Conservation (phyloP, 2,329 filamentous ascomycete species). For the Colletotrichum graminicola region DNA sequence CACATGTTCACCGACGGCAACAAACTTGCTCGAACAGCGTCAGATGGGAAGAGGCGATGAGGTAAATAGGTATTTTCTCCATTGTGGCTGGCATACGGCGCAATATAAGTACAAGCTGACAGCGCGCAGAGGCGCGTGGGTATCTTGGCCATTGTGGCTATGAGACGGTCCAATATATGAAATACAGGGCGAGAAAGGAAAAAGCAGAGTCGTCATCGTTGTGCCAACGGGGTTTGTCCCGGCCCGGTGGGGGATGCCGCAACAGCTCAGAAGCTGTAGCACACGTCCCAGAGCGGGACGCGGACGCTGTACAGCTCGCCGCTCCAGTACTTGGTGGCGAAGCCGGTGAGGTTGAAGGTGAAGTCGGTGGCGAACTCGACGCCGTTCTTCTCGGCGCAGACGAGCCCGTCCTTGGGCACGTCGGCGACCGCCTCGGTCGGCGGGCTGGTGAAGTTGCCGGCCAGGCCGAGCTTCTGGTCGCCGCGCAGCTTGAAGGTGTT, state of each 20-base stretch:
- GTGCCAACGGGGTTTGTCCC: not conserved
- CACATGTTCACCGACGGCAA: not conserved
- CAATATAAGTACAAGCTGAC: not conserved
- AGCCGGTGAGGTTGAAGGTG: conserved; percentile 46
- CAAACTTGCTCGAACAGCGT: not conserved
- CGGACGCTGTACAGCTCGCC: conserved; percentile 43
- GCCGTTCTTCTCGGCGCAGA: conserved; percentile 45
- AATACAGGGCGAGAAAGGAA: not conserved
- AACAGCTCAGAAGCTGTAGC: conserved; percentile 34
- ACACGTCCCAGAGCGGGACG: conserved; percentile 40
- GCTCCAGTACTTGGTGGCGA: conserved; percentile 47
- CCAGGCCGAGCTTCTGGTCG: conserved; percentile 44
- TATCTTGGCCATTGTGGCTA: not conserved
- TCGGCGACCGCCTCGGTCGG: conserved; percentile 22
- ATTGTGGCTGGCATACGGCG: not conserved
- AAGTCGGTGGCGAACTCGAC: conserved; percentile 47
- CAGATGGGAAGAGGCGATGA: too few relatives aligned
- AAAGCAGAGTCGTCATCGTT: not conserved
- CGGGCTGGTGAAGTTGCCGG: conserved; percentile 30
- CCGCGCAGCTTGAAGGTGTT: conserved; percentile 52
- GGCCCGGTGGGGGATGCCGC: not conserved
- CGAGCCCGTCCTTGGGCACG: conserved; percentile 40
- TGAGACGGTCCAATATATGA: not conserved
- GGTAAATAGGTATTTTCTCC: too few relatives aligned
- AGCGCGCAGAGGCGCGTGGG: not conserved